Conservation (phyloP, 106 monocot species). For the Gastrodia elata region DNA sequence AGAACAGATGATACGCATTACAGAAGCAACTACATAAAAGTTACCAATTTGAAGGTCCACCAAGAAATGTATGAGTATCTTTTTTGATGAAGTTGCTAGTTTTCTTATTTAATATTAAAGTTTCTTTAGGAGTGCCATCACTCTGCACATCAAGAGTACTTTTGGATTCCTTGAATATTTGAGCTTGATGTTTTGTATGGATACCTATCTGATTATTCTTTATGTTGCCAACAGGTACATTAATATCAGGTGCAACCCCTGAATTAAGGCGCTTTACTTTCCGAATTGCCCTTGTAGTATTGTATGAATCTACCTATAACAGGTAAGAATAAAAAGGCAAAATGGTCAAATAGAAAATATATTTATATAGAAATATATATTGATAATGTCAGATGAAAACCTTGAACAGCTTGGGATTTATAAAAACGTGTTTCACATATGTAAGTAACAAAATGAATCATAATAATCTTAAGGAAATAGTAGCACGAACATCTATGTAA, state of each 20-base stretch:
- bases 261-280: conserved; percentile 11
- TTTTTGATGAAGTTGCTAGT: conserved; percentile 4
- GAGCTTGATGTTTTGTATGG: neutral
- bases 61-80: conserved; percentile 25
- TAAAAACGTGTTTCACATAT: neutral
- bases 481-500: too few relatives aligned
- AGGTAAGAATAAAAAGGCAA: neutral
- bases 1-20: neutral
- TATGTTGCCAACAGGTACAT: conserved; percentile 25
- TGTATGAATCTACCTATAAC: conserved; percentile 39
- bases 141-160: conserved; percentile 5
- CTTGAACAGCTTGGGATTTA: neutral
- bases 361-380: neutral
- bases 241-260: conserved; percentile 21
- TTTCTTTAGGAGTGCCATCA: conserved; percentile 1
- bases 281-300: conserved; percentile 12
- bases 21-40: neutral
- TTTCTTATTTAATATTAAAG: conserved; percentile 8
- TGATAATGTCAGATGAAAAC: neutral
- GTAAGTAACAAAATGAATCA: too few relatives aligned
- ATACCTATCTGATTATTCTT: conserved; percentile 15
- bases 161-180: conserved; percentile 9
- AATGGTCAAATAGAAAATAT: conserved; percentile 2
- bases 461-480: too few relatives aligned
- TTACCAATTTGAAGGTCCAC: conserved; percentile 57